These are phyloP conservation scores for Xylariaceae sp. DNA, from an alignment of 2,329 filamentous ascomycete species.

Conservation along the genomic window DNA sequence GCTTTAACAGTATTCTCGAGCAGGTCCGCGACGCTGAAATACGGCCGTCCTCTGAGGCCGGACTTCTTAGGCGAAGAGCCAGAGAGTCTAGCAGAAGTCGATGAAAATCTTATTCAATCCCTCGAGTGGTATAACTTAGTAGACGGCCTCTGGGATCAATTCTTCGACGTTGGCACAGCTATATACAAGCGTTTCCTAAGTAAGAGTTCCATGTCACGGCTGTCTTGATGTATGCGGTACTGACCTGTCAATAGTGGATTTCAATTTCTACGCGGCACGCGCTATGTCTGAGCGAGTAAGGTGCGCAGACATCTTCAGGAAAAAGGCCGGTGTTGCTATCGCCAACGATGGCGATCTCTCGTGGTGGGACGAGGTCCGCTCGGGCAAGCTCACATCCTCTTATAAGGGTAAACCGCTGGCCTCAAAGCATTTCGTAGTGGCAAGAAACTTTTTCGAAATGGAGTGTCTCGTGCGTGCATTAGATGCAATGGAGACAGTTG, in stretches of 20 bases:
- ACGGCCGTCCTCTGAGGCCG: slow-evolving; percentile 60
- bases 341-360: slow-evolving; percentile 32
- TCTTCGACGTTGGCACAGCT: slow-evolving; percentile 62
- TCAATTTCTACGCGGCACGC: slow-evolving; percentile 51
- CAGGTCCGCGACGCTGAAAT: slow-evolving; percentile 47
- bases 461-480: slow-evolving; percentile 62
- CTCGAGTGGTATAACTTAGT: slow-evolving; percentile 81
- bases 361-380: slow-evolving; percentile 31
- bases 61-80: slow-evolving; percentile 65
- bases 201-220: slow-evolving; percentile 45
- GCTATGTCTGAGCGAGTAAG: slow-evolving; percentile 47
- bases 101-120: slow-evolving; percentile 68
- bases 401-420: slow-evolving; percentile 34
- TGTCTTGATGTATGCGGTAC: background rate
- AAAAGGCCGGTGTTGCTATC: slow-evolving; percentile 30
- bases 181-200: slow-evolving; percentile 81
- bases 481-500: slow-evolving; percentile 63
- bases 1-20: slow-evolving; percentile 49
- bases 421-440: slow-evolving; percentile 43
- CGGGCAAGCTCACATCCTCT: slow-evolving; percentile 24
- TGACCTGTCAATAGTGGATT: slow-evolving; percentile 37
- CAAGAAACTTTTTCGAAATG: slow-evolving; percentile 61
- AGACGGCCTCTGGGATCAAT: slow-evolving; percentile 64
- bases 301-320: slow-evolving; percentile 44
- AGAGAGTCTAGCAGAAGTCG: slow-evolving; percentile 51